Base-by-base conservation (phyloP, 805 yeast species). In the Kregervanrija pseudodelftensis region DNA sequence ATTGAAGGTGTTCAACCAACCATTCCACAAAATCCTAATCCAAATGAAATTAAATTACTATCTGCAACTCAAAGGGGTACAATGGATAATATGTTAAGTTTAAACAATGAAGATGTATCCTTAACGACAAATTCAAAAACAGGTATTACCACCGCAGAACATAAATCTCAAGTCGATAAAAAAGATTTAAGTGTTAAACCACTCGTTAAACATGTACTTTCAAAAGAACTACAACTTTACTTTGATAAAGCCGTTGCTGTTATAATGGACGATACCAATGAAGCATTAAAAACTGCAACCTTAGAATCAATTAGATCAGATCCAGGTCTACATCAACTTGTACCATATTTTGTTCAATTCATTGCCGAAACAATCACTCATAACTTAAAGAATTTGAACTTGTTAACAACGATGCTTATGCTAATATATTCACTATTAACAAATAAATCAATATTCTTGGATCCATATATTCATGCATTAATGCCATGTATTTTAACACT, bases 1-100 rank as follows among this genome's bases (percentile, higher is more conserved):
- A 86, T 93, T 43, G 99, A 93, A 65, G 99, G 99, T 46, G 95
- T 93, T 8, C 99, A 93, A 60, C 99, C 99, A 1, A 82, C 93
- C 31, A 91, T 93, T 44, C 95, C 97, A 2, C 99, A 95, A 65
- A 93, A 93, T 66, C 99, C 99, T 17, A 75, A 82, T 41, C 76
- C 81, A 15, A 73, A 79, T 41, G 97, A 90, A 54, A 82, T 91
- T 49, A 80, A 81, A 59, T 76, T 79, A 32, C 67, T 87, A 45
- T 85, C 95, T 14, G 88, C 95, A 4, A 71, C 79, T 30, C 73
- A 80, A 37, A 74, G 96, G 54, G 98, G 97, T 34, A 88, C 96
- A 3, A 85, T 81, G 59, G 79, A 79, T 51, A 70, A 83, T 61
- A 44, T 73, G 77, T 71, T 66, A 30, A 63, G 80, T 41, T 64